Evolutionary conservation across 352 stramenopile genomes (phyloP).

Genomic region (Elongisporangium prolatum): DNA sequence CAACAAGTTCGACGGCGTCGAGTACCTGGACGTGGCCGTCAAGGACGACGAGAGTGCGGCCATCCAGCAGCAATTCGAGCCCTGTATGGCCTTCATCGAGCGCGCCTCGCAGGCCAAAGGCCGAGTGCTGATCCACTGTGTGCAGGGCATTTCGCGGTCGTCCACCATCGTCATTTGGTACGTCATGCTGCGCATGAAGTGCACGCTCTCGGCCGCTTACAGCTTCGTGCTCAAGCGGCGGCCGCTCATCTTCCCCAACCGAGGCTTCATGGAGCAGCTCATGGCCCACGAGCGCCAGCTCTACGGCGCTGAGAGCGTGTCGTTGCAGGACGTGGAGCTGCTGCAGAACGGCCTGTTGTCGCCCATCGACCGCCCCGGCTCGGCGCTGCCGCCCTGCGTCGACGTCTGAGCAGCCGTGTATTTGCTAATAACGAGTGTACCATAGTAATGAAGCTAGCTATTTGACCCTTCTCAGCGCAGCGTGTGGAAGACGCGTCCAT

Average conservation of each 20-base stretch:
- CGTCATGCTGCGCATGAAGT: conserved; percentile 68
- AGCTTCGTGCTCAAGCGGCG: conserved; percentile 74
- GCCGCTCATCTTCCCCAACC: conserved; percentile 76
- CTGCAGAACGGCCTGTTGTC: conserved; percentile 61
- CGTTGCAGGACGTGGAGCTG: conserved; percentile 55
- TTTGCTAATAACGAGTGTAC: conserved; percentile 1
- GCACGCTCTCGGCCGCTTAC: conserved; percentile 72
- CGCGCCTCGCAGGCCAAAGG: conserved; percentile 15
- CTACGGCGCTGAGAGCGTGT: conserved; percentile 66
- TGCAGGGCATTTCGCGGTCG: conserved; percentile 77
- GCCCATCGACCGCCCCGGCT: conserved; percentile 54
- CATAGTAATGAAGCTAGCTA: not conserved
- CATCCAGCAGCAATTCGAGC: conserved; percentile 47
- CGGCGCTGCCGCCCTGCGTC: conserved; percentile 38
- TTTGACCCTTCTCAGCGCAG: conserved; percentile 35
- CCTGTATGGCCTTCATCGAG: conserved; percentile 54
- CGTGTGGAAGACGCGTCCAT: conserved; percentile 70
- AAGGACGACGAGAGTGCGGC: conserved; percentile 56
- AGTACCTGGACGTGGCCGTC: conserved; percentile 65
- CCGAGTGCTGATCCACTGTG: conserved; percentile 77
- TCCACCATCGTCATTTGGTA: conserved; percentile 79
- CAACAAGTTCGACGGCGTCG: conserved; percentile 41
- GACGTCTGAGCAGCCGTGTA: not conserved
- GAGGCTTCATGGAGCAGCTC: conserved; percentile 74
- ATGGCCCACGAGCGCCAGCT: conserved; percentile 59